A percentile compares a stretch with the other conserved stretches of the same genome.
Conservation (phyloP, 1,284 basidiomycete genomes). For the Cutaneotrichosporon dermatis region DNA sequence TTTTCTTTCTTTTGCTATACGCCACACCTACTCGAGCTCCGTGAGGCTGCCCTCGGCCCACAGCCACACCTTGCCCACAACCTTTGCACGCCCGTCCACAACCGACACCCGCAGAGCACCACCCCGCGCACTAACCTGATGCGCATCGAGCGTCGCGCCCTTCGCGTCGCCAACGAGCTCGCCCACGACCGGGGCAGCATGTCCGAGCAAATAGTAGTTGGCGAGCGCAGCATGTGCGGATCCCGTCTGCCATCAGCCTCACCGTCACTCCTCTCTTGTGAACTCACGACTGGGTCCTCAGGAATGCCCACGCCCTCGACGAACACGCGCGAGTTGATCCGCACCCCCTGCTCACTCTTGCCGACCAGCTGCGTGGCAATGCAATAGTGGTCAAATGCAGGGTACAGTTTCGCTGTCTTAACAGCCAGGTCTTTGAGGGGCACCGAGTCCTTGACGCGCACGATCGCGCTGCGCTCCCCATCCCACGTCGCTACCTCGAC, state of each 20-base stretch:
- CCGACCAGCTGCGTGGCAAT: slow-evolving; percentile 11
- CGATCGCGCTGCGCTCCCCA: background rate
- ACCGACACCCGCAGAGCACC: no score
- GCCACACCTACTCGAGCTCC: no score
- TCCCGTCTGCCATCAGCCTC: slow-evolving; percentile 28
- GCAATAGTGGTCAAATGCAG: background rate
- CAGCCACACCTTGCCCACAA: no score
- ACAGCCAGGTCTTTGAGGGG: background rate
- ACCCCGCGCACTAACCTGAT: no score
- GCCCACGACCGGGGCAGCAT: background rate
- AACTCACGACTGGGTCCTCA: slow-evolving; percentile 41
- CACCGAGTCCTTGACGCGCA: background rate
- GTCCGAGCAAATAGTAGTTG: slow-evolving; percentile 29
- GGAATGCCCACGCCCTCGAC: slow-evolving; percentile 17
- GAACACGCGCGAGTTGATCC: slow-evolving; percentile 30
- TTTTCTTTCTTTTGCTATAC: no score
- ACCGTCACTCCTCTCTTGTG: no score
- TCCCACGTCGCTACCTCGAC: background rate
- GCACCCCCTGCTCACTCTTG: background rate
- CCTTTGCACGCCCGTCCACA: no score
- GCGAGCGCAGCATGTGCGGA: slow-evolving; percentile 36
- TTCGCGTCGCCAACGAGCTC: no score
- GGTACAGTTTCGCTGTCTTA: background rate
- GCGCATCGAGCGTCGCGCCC: no score
- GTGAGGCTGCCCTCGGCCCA: no score